Evolutionary conservation across 352 stramenopile species (phyloP).

Genomic region (Phytophthora cajani): DNA sequence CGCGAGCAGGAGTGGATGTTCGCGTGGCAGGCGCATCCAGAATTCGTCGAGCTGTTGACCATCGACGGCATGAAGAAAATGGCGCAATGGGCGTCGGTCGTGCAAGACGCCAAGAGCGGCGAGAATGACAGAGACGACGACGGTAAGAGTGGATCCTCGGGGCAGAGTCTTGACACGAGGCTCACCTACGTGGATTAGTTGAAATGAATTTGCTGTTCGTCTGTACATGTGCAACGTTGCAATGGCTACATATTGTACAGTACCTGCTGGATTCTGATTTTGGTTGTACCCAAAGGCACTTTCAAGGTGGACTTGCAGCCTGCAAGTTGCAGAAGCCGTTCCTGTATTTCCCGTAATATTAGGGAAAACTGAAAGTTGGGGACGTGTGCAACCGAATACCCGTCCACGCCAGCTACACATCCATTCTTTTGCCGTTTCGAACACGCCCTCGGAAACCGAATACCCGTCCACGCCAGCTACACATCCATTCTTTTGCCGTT

Average conservation of each 20-base stretch:
- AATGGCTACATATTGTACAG: neutral
- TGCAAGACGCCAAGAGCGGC: slow-evolving; percentile 40
- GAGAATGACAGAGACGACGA: slow-evolving; percentile 36
- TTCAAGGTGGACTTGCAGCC: no score
- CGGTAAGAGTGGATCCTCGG: slow-evolving; percentile 28
- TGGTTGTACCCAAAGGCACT: neutral
- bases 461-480: neutral
- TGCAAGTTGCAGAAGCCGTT: no score
- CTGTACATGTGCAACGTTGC: neutral
- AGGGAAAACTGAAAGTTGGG: no score
- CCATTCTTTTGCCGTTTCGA: neutral
- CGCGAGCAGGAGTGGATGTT: slow-evolving; percentile 85
- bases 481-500: neutral
- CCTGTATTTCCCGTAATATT: no score
- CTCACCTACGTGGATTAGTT: slow-evolving; percentile 67
- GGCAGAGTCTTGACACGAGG: slow-evolving; percentile 55
- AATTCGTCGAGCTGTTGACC: slow-evolving; percentile 86
- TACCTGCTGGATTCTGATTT: neutral
- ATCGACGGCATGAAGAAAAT: slow-evolving; percentile 90
- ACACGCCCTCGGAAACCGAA: no score
- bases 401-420: neutral
- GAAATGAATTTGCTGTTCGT: slow-evolving; percentile 16
- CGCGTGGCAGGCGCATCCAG: slow-evolving; percentile 76
- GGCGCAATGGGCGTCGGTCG: slow-evolving; percentile 76
- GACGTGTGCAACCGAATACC: neutral